A percentile compares a stretch with the other conserved stretches of the same genome.
Conservation (phyloP, 371 early-diverging fungal species). For the Rhizopus delemar region DNA sequence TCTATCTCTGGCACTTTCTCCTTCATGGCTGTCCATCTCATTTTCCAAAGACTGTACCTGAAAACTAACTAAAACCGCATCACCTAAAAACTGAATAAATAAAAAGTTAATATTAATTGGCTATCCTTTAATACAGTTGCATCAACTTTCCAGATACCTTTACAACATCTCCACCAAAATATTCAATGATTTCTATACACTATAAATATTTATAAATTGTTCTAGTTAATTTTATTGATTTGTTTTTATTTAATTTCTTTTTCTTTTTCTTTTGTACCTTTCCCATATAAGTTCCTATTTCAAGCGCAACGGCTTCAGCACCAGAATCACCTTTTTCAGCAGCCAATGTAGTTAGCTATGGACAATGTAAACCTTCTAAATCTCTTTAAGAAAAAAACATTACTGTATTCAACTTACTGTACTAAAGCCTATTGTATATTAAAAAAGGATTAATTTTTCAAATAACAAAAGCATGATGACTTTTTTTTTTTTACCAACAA, state of each 20-base stretch:
- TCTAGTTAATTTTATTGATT: not conserved
- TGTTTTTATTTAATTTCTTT: not conserved
- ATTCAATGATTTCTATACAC: conserved; percentile 64
- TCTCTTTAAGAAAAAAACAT: not conserved
- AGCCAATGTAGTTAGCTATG: conserved; percentile 59
- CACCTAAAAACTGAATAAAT: conserved; percentile 58
- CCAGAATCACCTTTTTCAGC: conserved; percentile 65
- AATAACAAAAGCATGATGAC: conserved; percentile 11
- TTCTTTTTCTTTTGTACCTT: conserved; percentile 30
- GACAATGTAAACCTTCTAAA: not conserved
- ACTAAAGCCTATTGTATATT: conserved; percentile 26
- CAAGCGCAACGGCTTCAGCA: conserved; percentile 63
- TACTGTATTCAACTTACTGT: conserved; percentile 19
- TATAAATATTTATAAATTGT: conserved; percentile 11
- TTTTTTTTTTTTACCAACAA: conserved; percentile 38
- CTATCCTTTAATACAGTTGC: not conserved
- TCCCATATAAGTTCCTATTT: conserved; percentile 61
- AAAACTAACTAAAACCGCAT: conserved; percentile 63
- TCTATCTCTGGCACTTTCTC: conserved; percentile 6
- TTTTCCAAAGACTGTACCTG: conserved; percentile 38
- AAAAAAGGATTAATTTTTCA: not conserved
- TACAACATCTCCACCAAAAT: conserved; percentile 64
- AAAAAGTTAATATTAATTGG: not conserved
- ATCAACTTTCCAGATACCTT: conserved; percentile 37
- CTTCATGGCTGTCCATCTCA: not conserved